Percentiles rank a stretch among this genome's conserved stretches.
Conservation (phyloP, 257 asterid genomes). For the Mitragyna speciosa region DNA sequence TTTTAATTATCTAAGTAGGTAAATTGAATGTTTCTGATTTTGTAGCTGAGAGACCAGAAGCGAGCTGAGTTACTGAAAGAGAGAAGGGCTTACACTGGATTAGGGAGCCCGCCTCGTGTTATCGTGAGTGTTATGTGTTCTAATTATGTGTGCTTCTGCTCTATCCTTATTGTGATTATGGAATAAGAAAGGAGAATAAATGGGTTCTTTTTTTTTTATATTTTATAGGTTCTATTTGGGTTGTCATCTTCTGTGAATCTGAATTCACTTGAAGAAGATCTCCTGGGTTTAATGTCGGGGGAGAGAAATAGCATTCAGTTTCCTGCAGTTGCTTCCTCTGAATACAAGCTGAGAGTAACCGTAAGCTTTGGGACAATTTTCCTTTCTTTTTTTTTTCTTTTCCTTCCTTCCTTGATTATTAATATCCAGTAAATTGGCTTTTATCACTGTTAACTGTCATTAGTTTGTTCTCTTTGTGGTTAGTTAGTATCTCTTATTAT, state of each 20-base stretch:
- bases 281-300: slow-evolving; percentile 53
- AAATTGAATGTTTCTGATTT: neutral
- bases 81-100: slow-evolving; percentile 75
- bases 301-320: slow-evolving; percentile 40
- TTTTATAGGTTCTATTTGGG: slow-evolving; percentile 80
- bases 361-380: slow-evolving; percentile 35
- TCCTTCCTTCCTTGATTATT: neutral
- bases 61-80: slow-evolving; percentile 69
- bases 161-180: neutral
- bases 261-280: slow-evolving; percentile 70
- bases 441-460: neutral
- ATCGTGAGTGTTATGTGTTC: slow-evolving; percentile 50
- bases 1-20: too few species aligned
- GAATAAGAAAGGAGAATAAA: neutral
- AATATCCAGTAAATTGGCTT: neutral
- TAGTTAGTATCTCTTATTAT: neutral
- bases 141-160: neutral
- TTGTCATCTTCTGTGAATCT: slow-evolving; percentile 64
- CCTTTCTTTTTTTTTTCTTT: neutral
- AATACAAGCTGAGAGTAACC: slow-evolving; percentile 82
- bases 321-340: slow-evolving; percentile 73
- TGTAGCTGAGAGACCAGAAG: slow-evolving; percentile 81
- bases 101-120: slow-evolving; percentile 81
- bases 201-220: neutral
- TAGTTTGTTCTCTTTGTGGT: neutral